A percentile compares a stretch with the other conserved stretches of the same genome.
These are phyloP conservation scores for Actinidia arguta DNA, from an alignment of 179 eudicot genomes.

Conservation along the genomic window DNA sequence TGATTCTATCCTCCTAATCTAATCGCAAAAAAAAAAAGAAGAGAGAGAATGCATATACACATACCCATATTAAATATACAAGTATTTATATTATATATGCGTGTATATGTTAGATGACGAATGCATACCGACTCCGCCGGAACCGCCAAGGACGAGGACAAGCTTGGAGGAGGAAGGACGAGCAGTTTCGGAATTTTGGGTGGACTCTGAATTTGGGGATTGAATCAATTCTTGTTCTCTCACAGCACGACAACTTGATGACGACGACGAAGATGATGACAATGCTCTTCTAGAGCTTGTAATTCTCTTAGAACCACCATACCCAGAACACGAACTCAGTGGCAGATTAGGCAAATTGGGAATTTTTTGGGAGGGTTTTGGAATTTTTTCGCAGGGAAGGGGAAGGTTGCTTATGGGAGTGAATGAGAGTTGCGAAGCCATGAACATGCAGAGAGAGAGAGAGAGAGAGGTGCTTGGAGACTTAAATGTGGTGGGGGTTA, in stretches of 20 bases:
- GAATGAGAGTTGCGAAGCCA: conserved; percentile 59
- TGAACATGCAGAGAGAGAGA: conserved; percentile 19
- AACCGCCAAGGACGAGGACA: conserved; percentile 90
- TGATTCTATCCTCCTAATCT: no score
- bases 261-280: conserved; percentile 23
- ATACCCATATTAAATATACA: no score
- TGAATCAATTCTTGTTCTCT: conserved; percentile 39
- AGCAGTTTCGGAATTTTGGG: conserved; percentile 24
- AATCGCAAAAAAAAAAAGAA: no score
- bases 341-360: conserved; percentile 23
- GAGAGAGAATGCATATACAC: no score
- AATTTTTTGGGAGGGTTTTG: conserved; percentile 28
- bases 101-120: neutral
- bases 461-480: neutral
- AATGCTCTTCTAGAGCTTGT: neutral
- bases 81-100: no score
- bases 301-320: conserved; percentile 3
- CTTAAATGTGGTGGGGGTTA: neutral
- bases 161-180: conserved; percentile 54
- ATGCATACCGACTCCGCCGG: conserved; percentile 90
- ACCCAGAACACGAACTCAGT: conserved; percentile 16
- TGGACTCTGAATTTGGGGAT: conserved; percentile 33
- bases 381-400: conserved; percentile 15
- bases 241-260: conserved; percentile 44
- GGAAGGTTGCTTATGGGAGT: conserved; percentile 40